Evolutionary conservation across 345 rosid species (phyloP).

Genomic region (Bruguiera parviflora): DNA sequence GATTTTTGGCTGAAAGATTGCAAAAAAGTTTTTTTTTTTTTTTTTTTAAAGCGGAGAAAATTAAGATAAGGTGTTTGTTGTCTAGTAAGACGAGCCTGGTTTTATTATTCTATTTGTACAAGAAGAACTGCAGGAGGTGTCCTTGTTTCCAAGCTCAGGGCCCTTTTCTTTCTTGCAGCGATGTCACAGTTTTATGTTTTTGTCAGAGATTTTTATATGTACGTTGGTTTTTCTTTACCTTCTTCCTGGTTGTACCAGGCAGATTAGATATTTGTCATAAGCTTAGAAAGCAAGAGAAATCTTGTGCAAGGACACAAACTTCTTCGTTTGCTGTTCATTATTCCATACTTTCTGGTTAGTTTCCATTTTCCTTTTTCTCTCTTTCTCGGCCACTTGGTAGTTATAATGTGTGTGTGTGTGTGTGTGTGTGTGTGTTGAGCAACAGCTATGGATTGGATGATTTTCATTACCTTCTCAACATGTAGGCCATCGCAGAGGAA

Average conservation of each 20-base stretch:
- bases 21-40: too few relatives aligned
- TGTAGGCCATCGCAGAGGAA: neutral
- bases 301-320: constrained; percentile 15
- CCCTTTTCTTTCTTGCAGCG: neutral
- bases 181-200: neutral
- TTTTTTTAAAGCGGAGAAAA: neutral
- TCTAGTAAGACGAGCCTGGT: neutral
- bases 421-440: neutral
- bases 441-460: too few relatives aligned
- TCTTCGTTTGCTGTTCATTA: constrained; percentile 16
- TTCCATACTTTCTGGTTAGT: neutral
- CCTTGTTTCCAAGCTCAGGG: constrained; percentile 22
- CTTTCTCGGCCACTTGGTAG: neutral
- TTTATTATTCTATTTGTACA: neutral
- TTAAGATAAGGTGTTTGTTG: neutral
- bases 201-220: neutral
- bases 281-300: constrained; percentile 9
- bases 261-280: constrained; percentile 18
- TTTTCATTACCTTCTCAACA: too few relatives aligned
- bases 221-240: neutral
- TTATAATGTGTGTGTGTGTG: neutral
- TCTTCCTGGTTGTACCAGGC: constrained; percentile 23
- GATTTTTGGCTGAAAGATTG: neutral
- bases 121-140: constrained; percentile 8
- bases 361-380: neutral